Conservation (phyloP, 2,329 filamentous ascomycete species). For the Acrodontium crateriforme region DNA sequence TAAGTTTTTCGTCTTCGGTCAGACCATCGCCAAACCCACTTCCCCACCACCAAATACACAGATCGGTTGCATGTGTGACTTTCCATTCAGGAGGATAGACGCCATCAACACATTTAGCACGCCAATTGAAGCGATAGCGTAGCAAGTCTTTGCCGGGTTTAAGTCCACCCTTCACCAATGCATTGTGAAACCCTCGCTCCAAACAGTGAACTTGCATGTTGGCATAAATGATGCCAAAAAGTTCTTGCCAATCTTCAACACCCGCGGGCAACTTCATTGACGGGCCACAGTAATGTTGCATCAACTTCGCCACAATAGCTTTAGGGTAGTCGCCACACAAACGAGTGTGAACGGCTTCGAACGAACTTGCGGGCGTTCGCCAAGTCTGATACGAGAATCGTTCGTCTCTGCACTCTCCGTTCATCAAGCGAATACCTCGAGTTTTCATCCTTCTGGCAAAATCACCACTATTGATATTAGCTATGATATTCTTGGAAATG, state of each 20-base stretch:
- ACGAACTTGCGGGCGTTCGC: conserved; percentile 33
- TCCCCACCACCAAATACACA: conserved; percentile 44
- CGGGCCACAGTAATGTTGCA: conserved; percentile 31
- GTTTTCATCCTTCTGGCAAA: conserved; percentile 33
- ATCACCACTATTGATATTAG: conserved; percentile 33
- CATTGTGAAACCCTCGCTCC: conserved; percentile 37
- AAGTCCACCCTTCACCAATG: conserved; percentile 28
- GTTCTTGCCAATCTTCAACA: conserved; percentile 35
- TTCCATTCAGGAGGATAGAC: conserved; percentile 34
- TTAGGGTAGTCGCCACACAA: conserved; percentile 41
- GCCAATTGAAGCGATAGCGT: conserved; percentile 42
- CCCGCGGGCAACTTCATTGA: conserved; percentile 22
- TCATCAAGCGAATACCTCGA: conserved; percentile 35
- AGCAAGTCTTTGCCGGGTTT: conserved; percentile 31
- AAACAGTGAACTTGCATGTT: conserved; percentile 42
- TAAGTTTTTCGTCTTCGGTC: conserved; percentile 29
- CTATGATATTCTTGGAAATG: conserved; percentile 30
- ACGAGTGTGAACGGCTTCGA: conserved; percentile 29
- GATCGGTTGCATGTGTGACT: conserved; percentile 41
- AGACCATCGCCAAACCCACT: conserved; percentile 28
- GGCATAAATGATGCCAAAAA: conserved; percentile 42
- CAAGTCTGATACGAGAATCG: conserved; percentile 38
- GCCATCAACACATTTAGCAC: conserved; percentile 33
- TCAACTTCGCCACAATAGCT: conserved; percentile 28
- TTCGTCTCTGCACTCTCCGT: conserved; percentile 43